Conservation (phyloP, 1,284 basidiomycete genomes). For the Leccinum laetum region DNA sequence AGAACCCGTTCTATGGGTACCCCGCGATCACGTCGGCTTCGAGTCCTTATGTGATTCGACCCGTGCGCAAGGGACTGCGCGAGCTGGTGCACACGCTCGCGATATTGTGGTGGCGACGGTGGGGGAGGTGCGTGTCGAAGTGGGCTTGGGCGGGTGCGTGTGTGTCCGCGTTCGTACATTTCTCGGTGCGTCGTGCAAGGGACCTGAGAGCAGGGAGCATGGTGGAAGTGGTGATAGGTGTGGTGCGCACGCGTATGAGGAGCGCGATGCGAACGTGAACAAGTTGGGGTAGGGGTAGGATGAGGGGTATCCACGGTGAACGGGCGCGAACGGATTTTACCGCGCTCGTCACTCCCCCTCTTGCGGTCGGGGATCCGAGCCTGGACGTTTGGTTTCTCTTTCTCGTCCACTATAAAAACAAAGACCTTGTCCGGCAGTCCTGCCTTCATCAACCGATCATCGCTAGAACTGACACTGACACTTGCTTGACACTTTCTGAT, state of each 20-base stretch:
- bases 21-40: conserved; percentile 47
- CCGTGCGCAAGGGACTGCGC: conserved; percentile 62
- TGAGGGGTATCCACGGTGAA: not conserved
- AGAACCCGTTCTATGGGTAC: conserved; percentile 88
- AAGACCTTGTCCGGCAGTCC: not conserved
- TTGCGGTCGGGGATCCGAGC: not conserved
- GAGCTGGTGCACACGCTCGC: conserved; percentile 69
- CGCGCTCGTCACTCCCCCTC: not conserved
- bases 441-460: not conserved
- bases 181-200: not conserved
- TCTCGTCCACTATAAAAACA: not conserved
- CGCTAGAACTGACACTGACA: not conserved
- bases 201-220: not conserved
- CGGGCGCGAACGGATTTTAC: not conserved
- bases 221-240: not conserved
- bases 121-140: conserved; percentile 45
- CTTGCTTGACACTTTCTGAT: not conserved
- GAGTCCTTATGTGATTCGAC: conserved; percentile 36
- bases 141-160: conserved; percentile 28
- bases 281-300: not conserved
- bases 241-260: not conserved
- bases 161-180: not conserved
- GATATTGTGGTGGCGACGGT: conserved; percentile 65
- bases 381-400: not conserved
- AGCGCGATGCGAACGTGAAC: not conserved